phyloP scores from a whole-genome alignment of 2,329 filamentous ascomycete species.

The Xylaria sp. region DNA sequence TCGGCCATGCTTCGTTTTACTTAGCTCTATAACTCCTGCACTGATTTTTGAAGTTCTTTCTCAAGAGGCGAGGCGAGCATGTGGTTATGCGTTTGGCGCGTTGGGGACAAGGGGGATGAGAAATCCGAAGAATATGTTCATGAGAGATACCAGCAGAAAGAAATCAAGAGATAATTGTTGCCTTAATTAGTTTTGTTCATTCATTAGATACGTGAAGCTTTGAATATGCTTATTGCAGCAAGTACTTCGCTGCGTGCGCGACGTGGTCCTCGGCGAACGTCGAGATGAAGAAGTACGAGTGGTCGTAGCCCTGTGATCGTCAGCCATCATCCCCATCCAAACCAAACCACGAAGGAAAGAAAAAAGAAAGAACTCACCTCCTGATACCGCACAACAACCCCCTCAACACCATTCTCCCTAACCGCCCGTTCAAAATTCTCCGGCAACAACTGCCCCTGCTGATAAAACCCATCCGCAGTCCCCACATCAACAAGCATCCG shows the following conservation, averaged over 20 bases:
- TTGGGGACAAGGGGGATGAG: not conserved
- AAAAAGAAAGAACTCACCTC: slow-evolving; percentile 45
- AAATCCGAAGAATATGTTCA: slow-evolving; percentile 4
- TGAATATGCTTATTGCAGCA: slow-evolving; percentile 40
- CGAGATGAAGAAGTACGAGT: slow-evolving; percentile 96
- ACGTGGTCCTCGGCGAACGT: slow-evolving; percentile 87
- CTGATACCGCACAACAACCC: slow-evolving; percentile 77
- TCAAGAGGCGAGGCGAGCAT: not conserved
- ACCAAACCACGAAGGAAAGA: not conserved
- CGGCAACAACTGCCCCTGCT: slow-evolving; percentile 83
- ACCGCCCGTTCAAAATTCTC: slow-evolving; percentile 85
- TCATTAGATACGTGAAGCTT: too few relatives aligned
- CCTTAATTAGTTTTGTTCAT: too few relatives aligned
- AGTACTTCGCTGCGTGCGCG: slow-evolving; percentile 81
- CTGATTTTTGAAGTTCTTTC: not conserved
- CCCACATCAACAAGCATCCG: slow-evolving; percentile 87
- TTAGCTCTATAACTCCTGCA: not conserved
- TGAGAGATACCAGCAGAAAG: not conserved
- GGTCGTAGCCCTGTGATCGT: slow-evolving; percentile 71
- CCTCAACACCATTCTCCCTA: slow-evolving; percentile 66
- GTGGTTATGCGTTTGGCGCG: not conserved
- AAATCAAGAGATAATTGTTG: too few relatives aligned
- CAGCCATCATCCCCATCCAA: not conserved
- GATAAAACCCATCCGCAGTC: slow-evolving; percentile 94
- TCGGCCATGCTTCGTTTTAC: not conserved